A percentile compares a stretch with the other conserved stretches of the same genome.
Conservation (phyloP, 2,329 filamentous ascomycete species). For the Daldinia sp. region DNA sequence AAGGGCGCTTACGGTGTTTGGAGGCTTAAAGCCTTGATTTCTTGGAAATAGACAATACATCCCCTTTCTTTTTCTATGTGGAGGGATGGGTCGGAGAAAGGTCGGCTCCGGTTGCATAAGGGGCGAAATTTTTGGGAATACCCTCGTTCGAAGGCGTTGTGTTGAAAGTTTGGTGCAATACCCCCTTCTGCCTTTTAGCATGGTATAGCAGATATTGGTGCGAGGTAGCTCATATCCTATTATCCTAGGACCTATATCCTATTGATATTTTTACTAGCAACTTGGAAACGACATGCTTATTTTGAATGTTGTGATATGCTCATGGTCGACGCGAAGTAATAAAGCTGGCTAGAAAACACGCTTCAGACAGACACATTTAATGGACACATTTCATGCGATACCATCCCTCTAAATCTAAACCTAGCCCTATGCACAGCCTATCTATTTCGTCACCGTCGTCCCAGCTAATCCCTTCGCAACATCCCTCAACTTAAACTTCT, state of each 20-base stretch:
- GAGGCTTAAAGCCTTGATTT: slow-evolving; percentile 22
- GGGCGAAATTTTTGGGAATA: slow-evolving; percentile 17
- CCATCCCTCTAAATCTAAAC: neutral
- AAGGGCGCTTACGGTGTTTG: slow-evolving; percentile 18
- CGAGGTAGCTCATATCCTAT: neutral
- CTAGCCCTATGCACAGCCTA: no score
- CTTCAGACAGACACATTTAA: neutral
- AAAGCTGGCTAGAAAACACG: neutral
- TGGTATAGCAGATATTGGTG: slow-evolving; percentile 21
- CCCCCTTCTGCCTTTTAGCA: neutral
- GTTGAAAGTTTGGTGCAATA: slow-evolving; percentile 18
- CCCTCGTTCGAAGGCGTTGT: slow-evolving; percentile 30
- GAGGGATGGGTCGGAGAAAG: neutral
- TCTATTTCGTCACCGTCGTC: neutral
- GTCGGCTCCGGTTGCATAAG: slow-evolving; percentile 9
- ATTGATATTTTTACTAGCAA: neutral
- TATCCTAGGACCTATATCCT: no score
- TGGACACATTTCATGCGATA: neutral
- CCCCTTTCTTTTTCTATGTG: slow-evolving; percentile 1
- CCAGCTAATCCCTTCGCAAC: slow-evolving; percentile 56
- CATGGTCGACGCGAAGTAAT: neutral
- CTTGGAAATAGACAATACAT: neutral
- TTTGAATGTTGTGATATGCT: neutral
- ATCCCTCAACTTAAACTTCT: slow-evolving; percentile 87
- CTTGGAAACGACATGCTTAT: neutral